A percentile compares a stretch with the other conserved stretches of the same genome.
phyloP scores from a whole-genome alignment of 2,329 filamentous ascomycete genomes.

The Diaporthe velutina region DNA sequence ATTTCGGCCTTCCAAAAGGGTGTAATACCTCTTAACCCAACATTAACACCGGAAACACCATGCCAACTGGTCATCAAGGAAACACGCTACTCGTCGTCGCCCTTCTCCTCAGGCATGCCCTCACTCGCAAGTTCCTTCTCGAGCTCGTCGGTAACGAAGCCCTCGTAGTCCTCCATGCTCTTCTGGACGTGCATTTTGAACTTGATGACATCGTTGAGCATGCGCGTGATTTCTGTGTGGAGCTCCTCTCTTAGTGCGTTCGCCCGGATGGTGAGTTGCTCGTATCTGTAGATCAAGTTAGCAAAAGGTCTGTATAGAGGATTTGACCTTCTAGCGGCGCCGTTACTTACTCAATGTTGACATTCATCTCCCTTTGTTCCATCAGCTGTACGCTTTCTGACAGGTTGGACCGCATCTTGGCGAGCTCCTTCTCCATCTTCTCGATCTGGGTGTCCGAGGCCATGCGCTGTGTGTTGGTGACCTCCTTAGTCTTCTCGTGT shows the following conservation, averaged over 20 bases:
- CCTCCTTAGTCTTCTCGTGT: slow-evolving; percentile 93
- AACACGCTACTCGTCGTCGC: slow-evolving; percentile 59
- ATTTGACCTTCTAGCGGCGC: neutral
- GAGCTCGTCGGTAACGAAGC: slow-evolving; percentile 93
- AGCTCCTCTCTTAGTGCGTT: slow-evolving; percentile 92
- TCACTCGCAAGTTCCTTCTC: slow-evolving; percentile 83
- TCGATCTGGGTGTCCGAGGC: slow-evolving; percentile 94
- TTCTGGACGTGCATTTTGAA: slow-evolving; percentile 99
- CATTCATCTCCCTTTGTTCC: slow-evolving; percentile 96
- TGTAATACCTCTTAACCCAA: neutral
- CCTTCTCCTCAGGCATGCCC: slow-evolving; percentile 67
- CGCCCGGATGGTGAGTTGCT: slow-evolving; percentile 88
- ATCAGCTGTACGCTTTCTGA: slow-evolving; percentile 90
- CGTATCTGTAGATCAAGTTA: slow-evolving; percentile 72
- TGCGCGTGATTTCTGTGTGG: slow-evolving; percentile 96
- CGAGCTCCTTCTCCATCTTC: slow-evolving; percentile 98
- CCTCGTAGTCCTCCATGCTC: slow-evolving; percentile 92
- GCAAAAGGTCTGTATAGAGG: neutral
- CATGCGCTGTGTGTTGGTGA: slow-evolving; percentile 87
- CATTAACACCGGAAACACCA: slow-evolving; percentile 26
- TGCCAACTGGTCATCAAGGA: neutral
- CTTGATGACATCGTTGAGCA: slow-evolving; percentile 96
- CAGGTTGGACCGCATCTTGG: slow-evolving; percentile 87
- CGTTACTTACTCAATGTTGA: slow-evolving; percentile 87
- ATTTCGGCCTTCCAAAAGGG: neutral